A percentile compares a stretch with the other conserved stretches of the same genome.
Evolutionary conservation across 2,329 filamentous ascomycete genomes (phyloP).

Genomic region (Elsinoe arachidis): DNA sequence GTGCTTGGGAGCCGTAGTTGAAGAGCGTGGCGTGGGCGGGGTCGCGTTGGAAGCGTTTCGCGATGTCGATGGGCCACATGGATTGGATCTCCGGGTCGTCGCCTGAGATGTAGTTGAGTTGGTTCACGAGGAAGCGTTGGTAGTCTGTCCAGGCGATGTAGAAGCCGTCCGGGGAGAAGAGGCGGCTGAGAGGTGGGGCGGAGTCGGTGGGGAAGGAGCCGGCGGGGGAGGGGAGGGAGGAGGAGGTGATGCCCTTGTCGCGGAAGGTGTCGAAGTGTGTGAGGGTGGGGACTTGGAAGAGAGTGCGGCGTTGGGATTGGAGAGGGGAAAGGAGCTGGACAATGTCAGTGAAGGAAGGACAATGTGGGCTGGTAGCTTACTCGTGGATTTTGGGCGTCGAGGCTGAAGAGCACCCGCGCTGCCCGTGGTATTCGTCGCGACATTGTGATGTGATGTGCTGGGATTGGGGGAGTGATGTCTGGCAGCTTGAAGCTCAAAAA

Average conservation of each 20-base stretch:
- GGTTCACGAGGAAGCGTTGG: slow-evolving; percentile 63
- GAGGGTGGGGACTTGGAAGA: slow-evolving; percentile 14
- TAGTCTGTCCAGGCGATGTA: slow-evolving; percentile 75
- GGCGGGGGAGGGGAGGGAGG: background rate
- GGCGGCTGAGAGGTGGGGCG: slow-evolving; percentile 30
- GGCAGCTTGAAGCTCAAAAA: slow-evolving; percentile 9
- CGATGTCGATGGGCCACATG: slow-evolving; percentile 10
- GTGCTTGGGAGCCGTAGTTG: slow-evolving; percentile 94
- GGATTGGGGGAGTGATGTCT: background rate
- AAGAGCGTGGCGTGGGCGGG: slow-evolving; percentile 70
- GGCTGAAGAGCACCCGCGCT: slow-evolving; percentile 12
- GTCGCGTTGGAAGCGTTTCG: slow-evolving; percentile 68
- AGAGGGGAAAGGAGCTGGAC: background rate
- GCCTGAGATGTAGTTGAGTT: slow-evolving; percentile 67
- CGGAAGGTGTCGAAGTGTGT: slow-evolving; percentile 12
- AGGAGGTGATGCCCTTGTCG: slow-evolving; percentile 5
- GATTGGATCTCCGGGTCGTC: slow-evolving; percentile 19
- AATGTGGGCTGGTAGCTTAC: background rate
- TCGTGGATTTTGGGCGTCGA: background rate
- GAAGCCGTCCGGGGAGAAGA: slow-evolving; percentile 63
- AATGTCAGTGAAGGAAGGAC: background rate
- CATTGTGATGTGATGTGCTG: slow-evolving; percentile 12
- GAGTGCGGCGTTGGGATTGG: slow-evolving; percentile 1
- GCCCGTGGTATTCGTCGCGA: slow-evolving; percentile 9
- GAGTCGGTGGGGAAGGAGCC: background rate